phyloP scores from a whole-genome alignment of 208 protist genomes.

The Trypanosoma rangeli region DNA sequence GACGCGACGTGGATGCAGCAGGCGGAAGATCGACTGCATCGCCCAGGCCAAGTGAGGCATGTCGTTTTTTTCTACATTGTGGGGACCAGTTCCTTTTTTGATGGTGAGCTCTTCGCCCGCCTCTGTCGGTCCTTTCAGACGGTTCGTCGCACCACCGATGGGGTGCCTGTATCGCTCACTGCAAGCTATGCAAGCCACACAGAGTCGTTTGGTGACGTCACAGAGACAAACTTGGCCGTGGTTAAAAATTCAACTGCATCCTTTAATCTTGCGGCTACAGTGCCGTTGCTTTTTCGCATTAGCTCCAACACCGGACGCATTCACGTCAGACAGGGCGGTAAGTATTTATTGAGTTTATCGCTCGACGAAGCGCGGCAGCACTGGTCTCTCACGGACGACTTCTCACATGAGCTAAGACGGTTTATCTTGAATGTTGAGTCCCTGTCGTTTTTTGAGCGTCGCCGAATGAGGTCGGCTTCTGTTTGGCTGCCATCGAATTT shows the following conservation, averaged over 20 bases:
- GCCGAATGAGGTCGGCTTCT: conserved; percentile 13
- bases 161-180: conserved; percentile 13
- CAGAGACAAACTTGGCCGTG: background rate
- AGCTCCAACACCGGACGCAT: conserved; percentile 73
- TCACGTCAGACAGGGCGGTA: conserved; percentile 36
- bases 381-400: conserved; percentile 32
- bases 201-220: background rate
- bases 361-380: conserved; percentile 50
- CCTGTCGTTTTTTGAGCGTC: conserved; percentile 18
- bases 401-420: conserved; percentile 56
- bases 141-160: conserved; percentile 22
- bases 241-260: background rate
- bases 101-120: conserved; percentile 57
- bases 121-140: conserved; percentile 37
- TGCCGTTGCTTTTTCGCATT: conserved; percentile 32
- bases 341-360: conserved; percentile 27
- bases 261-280: conserved; percentile 2
- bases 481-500: conserved; percentile 27
- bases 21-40: conserved; percentile 84
- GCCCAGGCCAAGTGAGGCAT: conserved; percentile 50
- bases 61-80: conserved; percentile 72
- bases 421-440: conserved; percentile 41
- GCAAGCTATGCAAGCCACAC: conserved; percentile 21
- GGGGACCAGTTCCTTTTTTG: conserved; percentile 59
- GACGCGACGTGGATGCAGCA: conserved; percentile 77